These are phyloP conservation scores for Spathaspora boniae DNA, from an alignment of 805 yeast species.

Conservation along the genomic window DNA sequence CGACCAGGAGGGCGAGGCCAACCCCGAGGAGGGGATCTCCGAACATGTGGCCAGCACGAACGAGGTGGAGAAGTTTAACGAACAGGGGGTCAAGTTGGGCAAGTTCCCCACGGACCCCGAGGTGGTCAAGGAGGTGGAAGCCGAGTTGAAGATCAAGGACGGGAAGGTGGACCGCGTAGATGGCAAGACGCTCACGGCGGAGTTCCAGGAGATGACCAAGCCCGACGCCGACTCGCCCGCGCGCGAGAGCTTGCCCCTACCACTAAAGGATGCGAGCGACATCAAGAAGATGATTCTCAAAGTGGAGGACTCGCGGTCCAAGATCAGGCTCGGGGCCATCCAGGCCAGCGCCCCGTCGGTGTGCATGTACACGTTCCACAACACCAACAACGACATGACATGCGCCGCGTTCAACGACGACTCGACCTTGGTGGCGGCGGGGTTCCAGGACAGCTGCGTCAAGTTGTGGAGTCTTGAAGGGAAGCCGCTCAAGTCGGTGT, in stretches of 20 bases:
- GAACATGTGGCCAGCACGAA: conserved; percentile 39
- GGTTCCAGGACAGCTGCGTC: conserved; percentile 88
- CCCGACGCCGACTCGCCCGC: conserved; percentile 65
- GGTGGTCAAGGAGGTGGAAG: conserved; percentile 76
- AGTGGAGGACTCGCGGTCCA: conserved; percentile 78
- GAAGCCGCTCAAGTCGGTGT: conserved; percentile 63
- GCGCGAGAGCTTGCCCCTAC: conserved; percentile 76
- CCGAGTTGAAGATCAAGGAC: conserved; percentile 78
- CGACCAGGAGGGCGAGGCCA: conserved; percentile 45
- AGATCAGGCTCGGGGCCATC: conserved; percentile 56
- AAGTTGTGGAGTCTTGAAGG: conserved; percentile 95
- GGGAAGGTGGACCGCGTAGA: conserved; percentile 37
- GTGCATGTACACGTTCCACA: conserved; percentile 97
- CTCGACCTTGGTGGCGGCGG: conserved; percentile 84
- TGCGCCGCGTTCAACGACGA: conserved; percentile 84
- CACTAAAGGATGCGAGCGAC: conserved; percentile 76
- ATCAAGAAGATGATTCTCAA: conserved; percentile 72
- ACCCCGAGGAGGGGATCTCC: conserved; percentile 51
- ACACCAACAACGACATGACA: conserved; percentile 86
- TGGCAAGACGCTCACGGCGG: conserved; percentile 38
- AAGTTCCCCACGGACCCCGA: conserved; percentile 84
- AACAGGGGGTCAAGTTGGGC: conserved; percentile 76
- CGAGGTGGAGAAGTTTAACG: conserved; percentile 60
- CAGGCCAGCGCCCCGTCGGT: conserved; percentile 90
- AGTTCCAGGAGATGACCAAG: conserved; percentile 44